Evolutionary conservation across 192 early-diverging fungal species (phyloP).

Genomic region (Coemansia sp.): DNA sequence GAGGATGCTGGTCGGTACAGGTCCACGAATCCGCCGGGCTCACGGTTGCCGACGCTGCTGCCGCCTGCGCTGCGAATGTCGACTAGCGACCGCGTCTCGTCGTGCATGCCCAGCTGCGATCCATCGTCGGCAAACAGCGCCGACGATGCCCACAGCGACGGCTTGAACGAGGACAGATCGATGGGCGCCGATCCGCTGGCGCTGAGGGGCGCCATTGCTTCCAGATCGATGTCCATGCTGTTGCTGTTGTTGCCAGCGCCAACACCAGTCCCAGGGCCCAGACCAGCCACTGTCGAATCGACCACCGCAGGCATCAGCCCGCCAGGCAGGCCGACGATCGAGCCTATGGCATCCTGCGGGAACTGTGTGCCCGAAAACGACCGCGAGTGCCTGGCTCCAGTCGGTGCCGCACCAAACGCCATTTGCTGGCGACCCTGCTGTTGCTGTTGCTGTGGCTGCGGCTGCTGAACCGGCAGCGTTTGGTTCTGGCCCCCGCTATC

Average conservation of each 20-base stretch:
- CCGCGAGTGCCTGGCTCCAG: conserved; percentile 19
- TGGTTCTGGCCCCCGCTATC: background rate
- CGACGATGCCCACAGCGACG: conserved; percentile 27
- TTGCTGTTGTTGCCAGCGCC: background rate
- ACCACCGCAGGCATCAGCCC: conserved; percentile 8
- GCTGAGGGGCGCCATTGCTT: conserved; percentile 42
- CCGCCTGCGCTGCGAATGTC: conserved; percentile 25
- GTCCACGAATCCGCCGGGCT: conserved; percentile 9
- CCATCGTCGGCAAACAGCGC: conserved; percentile 13
- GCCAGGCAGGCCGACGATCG: conserved; percentile 13
- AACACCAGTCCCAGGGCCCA: conserved; percentile 1
- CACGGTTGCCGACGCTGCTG: conserved; percentile 3
- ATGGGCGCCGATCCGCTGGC: conserved; percentile 11
- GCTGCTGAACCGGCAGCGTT: background rate
- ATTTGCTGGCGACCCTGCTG: background rate
- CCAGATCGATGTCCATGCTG: conserved; percentile 31
- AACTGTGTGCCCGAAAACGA: conserved; percentile 40
- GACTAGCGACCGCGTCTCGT: conserved; percentile 40
- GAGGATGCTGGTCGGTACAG: conserved; percentile 44
- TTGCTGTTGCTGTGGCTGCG: background rate
- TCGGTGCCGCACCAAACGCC: background rate
- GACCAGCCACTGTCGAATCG: background rate
- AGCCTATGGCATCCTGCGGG: conserved; percentile 24
- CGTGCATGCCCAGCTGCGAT: conserved; percentile 13
- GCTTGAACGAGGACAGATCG: conserved; percentile 41